phyloP scores from a whole-genome alignment of 2,329 filamentous ascomycete genomes.

The Domatiomyces catenatus region DNA sequence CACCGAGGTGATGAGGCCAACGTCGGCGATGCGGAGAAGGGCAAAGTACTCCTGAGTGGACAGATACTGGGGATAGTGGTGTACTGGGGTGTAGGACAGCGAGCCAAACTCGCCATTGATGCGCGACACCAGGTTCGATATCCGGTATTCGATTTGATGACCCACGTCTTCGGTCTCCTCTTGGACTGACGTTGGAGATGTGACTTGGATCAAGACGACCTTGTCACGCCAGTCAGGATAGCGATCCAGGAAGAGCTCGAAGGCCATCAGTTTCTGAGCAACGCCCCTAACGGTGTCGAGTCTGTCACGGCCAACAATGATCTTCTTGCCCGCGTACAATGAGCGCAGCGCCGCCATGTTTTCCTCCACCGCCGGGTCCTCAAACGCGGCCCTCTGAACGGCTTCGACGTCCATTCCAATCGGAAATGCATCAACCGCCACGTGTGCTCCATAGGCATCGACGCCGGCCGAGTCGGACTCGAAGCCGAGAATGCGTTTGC shows the following conservation, averaged over 20 bases:
- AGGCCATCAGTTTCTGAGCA: slow-evolving; percentile 88
- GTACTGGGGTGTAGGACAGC: slow-evolving; percentile 74
- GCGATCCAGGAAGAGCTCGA: slow-evolving; percentile 76
- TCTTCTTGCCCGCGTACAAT: slow-evolving; percentile 76
- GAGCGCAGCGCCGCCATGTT: slow-evolving; percentile 57
- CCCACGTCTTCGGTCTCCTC: slow-evolving; percentile 62
- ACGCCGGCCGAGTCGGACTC: slow-evolving; percentile 72
- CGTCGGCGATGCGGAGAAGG: slow-evolving; percentile 74
- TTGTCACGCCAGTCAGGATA: slow-evolving; percentile 86
- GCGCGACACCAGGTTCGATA: slow-evolving; percentile 75
- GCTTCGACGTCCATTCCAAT: slow-evolving; percentile 84
- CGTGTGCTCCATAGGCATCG: slow-evolving; percentile 74
- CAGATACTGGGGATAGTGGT: slow-evolving; percentile 89
- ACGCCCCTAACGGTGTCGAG: slow-evolving; percentile 85
- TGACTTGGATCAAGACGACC: slow-evolving; percentile 89
- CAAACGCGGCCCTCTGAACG: slow-evolving; percentile 61
- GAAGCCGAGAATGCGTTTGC: slow-evolving; percentile 79
- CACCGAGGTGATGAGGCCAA: slow-evolving; percentile 87
- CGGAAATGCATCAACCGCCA: slow-evolving; percentile 83
- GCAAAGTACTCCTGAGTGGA: slow-evolving; percentile 86
- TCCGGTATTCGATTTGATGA: slow-evolving; percentile 70
- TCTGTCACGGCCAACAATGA: slow-evolving; percentile 90
- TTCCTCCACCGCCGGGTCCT: slow-evolving; percentile 52
- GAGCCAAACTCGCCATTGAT: slow-evolving; percentile 89
- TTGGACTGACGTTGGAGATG: slow-evolving; percentile 67